phyloP scores from a whole-genome alignment of 768 basidiomycete species.

The Trametes cingulata region DNA sequence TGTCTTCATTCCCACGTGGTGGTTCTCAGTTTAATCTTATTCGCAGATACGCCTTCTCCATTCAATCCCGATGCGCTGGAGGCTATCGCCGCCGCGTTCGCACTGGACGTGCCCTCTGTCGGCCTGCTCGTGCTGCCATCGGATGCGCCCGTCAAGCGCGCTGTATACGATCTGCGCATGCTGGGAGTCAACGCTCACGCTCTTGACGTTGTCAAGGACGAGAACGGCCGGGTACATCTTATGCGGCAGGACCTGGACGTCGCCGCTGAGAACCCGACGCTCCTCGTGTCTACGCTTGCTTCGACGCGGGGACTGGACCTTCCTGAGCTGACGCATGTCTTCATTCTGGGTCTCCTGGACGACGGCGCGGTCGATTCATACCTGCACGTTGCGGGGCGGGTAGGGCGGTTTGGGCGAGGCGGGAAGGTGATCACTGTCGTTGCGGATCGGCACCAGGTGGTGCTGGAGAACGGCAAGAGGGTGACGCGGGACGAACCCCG shows the following conservation, averaged over 20 bases:
- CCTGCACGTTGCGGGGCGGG: constrained; percentile 70
- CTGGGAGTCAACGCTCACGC: constrained; percentile 69
- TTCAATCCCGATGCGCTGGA: constrained; percentile 61
- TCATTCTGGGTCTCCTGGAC: constrained; percentile 64
- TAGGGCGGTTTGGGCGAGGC: constrained; percentile 66
- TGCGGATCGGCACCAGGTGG: constrained; percentile 38
- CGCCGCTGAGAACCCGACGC: constrained; percentile 51
- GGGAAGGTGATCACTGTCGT: constrained; percentile 71
- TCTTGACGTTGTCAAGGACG: constrained; percentile 52
- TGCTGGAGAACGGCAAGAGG: constrained; percentile 30
- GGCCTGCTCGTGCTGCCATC: constrained; percentile 72
- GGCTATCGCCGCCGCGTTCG: constrained; percentile 69
- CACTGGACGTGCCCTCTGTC: constrained; percentile 66
- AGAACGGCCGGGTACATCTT: constrained; percentile 45
- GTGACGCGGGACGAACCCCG: constrained; percentile 36
- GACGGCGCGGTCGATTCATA: constrained; percentile 58
- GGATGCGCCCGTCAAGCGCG: constrained; percentile 58
- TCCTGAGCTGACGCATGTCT: constrained; percentile 71
- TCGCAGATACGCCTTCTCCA: constrained; percentile 43
- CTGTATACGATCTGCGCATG: constrained; percentile 61
- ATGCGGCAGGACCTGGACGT: constrained; percentile 35
- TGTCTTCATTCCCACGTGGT: not conserved
- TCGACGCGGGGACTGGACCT: constrained; percentile 75
- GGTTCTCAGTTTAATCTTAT: not conserved
- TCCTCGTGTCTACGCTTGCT: constrained; percentile 70